Percentiles rank a stretch among this genome's conserved stretches.
Conservation (phyloP, 2,329 filamentous ascomycete genomes). For the Hortaea sp. region DNA sequence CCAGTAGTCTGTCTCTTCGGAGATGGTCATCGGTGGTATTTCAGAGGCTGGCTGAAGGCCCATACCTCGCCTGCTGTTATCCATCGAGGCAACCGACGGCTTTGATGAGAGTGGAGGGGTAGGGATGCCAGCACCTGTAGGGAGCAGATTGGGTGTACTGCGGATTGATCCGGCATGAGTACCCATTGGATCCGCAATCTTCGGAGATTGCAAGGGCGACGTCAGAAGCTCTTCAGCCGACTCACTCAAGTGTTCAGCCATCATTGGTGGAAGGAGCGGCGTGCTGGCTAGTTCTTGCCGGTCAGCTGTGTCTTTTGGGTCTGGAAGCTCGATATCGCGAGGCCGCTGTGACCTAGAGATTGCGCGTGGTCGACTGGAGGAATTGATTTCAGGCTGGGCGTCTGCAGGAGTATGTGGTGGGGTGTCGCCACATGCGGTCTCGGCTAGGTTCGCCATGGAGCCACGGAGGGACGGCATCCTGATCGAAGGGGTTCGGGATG, state of each 20-base stretch:
- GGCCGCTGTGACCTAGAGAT: slow-evolving; percentile 3
- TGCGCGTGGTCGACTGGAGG: neutral
- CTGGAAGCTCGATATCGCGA: slow-evolving; percentile 15
- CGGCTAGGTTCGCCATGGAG: slow-evolving; percentile 40
- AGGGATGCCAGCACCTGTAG: slow-evolving; percentile 40
- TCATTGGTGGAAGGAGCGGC: slow-evolving; percentile 72
- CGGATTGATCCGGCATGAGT: slow-evolving; percentile 31
- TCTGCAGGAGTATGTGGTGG: slow-evolving; percentile 21
- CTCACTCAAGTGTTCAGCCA: slow-evolving; percentile 48
- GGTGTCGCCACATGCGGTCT: slow-evolving; percentile 26
- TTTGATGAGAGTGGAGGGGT: slow-evolving; percentile 69
- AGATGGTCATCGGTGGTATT: slow-evolving; percentile 54
- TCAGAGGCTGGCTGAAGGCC: slow-evolving; percentile 47
- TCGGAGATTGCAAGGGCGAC: slow-evolving; percentile 80
- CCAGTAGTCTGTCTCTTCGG: slow-evolving; percentile 52
- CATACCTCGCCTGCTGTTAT: slow-evolving; percentile 36
- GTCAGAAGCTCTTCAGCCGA: slow-evolving; percentile 48
- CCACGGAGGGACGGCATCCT: slow-evolving; percentile 69
- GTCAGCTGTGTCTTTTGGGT: slow-evolving; percentile 36
- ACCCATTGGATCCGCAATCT: slow-evolving; percentile 52
- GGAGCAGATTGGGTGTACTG: slow-evolving; percentile 39
- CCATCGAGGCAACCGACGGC: slow-evolving; percentile 68
- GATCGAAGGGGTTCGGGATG: slow-evolving; percentile 52
- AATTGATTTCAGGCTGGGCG: neutral
- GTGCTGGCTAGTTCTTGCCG: slow-evolving; percentile 63